Conservation (phyloP, 768 basidiomycete species). For the Pholiota molesta region DNA sequence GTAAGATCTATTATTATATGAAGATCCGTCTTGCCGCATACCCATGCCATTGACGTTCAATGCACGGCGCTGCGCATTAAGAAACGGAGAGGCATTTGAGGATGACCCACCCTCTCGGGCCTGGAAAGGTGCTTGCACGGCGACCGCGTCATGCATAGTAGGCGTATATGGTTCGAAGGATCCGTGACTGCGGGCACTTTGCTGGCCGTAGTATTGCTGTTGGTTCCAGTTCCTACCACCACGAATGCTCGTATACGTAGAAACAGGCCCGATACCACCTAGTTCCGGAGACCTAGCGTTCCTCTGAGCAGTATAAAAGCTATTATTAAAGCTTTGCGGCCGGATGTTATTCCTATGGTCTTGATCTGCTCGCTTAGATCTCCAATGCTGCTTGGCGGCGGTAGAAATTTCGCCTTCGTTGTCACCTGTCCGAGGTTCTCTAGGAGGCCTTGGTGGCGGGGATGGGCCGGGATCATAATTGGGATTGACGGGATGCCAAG, state of each 20-base stretch:
- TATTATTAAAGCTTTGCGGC: not conserved
- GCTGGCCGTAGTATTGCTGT: not conserved
- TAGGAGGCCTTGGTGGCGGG: constrained; percentile 45
- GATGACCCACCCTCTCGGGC: not conserved
- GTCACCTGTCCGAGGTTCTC: constrained; percentile 11
- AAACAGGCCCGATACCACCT: not conserved
- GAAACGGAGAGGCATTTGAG: not conserved
- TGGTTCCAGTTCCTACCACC: not conserved
- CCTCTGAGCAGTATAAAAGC: too few relatives aligned
- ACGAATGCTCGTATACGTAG: not conserved
- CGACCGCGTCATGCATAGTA: not conserved
- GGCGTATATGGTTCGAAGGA: not conserved
- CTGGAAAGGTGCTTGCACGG: not conserved
- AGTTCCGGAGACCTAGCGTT: not conserved
- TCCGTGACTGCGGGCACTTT: not conserved
- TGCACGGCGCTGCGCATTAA: not conserved
- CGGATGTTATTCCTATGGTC: not conserved
- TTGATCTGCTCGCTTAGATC: not conserved
- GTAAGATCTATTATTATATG: not conserved
- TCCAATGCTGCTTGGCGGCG: constrained; percentile 1
- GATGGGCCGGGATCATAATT: constrained; percentile 74
- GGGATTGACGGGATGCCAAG: constrained; percentile 65
- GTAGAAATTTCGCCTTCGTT: not conserved
- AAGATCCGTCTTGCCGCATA: not conserved
- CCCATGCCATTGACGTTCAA: not conserved